A percentile compares a stretch with the other conserved stretches of the same genome.
Conservation (phyloP, 73 alveolate genomes). For the Vitrella brassicaformis region DNA sequence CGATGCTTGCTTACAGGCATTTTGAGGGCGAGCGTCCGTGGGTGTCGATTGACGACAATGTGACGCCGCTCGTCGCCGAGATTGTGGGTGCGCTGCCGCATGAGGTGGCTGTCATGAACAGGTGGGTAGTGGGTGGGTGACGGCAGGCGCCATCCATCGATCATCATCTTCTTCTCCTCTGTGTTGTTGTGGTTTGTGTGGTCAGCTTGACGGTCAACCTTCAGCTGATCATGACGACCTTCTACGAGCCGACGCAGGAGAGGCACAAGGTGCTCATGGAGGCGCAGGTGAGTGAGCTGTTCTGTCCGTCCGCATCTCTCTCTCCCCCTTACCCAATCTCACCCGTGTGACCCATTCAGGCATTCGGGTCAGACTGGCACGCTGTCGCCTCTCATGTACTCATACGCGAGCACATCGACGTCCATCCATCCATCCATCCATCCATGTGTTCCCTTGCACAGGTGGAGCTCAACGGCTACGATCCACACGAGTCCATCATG, state of each 20-base stretch:
- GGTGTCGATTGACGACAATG: constrained; percentile 24
- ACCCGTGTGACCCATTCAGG: too few species aligned
- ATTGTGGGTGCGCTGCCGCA: neutral
- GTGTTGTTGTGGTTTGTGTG: constrained; percentile 3
- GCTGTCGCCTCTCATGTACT: neutral
- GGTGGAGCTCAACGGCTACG: neutral
- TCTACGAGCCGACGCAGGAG: neutral
- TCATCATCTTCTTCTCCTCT: constrained; percentile 9
- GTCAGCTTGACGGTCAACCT: neutral
- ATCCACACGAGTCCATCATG: neutral
- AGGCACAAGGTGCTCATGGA: neutral
- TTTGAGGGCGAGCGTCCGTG: constrained; percentile 14
- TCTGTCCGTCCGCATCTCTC: too few species aligned
- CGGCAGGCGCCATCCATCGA: neutral
- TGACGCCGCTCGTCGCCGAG: neutral
- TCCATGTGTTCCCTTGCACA: too few species aligned
- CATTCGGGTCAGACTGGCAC: neutral
- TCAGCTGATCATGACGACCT: neutral
- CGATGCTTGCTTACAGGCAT: neutral
- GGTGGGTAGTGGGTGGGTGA: neutral
- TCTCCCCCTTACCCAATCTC: too few species aligned
- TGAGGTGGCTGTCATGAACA: neutral
- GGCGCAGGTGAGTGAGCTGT: too few species aligned
- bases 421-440: too few species aligned
- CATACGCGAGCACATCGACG: too few species aligned